Conservation (phyloP, 2,329 filamentous ascomycete genomes). For the Davidsoniella australis region DNA sequence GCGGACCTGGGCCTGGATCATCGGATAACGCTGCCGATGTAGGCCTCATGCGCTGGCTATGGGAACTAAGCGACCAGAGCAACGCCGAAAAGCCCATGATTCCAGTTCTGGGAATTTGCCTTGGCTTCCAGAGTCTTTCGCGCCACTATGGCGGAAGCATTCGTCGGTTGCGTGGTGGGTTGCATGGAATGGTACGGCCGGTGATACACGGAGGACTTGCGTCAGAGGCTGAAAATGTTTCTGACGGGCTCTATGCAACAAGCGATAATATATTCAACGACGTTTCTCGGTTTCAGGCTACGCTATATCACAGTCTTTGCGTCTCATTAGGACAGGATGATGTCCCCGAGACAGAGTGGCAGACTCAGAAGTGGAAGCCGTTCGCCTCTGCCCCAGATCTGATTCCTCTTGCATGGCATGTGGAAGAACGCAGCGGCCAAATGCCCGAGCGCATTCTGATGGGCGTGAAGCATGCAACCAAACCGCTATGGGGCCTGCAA, state of each 20-base stretch:
- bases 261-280: conserved; percentile 45
- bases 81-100: conserved; percentile 35
- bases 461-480: conserved; percentile 49
- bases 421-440: conserved; percentile 25
- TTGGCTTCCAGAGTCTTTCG: conserved; percentile 74
- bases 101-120: conserved; percentile 74
- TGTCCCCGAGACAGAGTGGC: conserved; percentile 22
- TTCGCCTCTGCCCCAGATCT: conserved; percentile 24
- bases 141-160: conserved; percentile 50
- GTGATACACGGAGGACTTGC: conserved; percentile 34
- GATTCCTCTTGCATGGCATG: conserved; percentile 46
- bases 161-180: conserved; percentile 47
- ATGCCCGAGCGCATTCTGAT: conserved; percentile 46
- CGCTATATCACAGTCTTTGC: conserved; percentile 56
- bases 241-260: not conserved
- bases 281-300: conserved; percentile 46
- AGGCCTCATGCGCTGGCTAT: conserved; percentile 64
- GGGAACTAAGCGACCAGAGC: conserved; percentile 26
- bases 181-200: conserved; percentile 64
- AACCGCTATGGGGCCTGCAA: conserved; percentile 74
- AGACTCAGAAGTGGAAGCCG: conserved; percentile 23
- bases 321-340: conserved; percentile 35
- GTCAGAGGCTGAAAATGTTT: conserved; percentile 13
- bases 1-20: conserved; percentile 78
- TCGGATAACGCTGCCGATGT: conserved; percentile 58